Conservation (phyloP, 345 rosid species). For the Lepidium didymum region DNA sequence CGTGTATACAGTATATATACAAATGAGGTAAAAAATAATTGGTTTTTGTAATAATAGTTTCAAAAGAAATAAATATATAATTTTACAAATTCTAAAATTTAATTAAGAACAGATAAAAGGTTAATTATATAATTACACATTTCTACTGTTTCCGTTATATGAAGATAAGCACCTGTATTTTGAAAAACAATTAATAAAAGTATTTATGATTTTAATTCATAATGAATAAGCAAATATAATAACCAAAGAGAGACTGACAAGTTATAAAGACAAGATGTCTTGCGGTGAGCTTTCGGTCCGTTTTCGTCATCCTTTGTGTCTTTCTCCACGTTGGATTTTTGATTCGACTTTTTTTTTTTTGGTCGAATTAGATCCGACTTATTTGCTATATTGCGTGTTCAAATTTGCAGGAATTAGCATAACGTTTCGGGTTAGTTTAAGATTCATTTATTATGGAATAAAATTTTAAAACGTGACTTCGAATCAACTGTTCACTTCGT, state of each 20-base stretch:
- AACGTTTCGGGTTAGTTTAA: not conserved
- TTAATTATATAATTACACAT: not conserved
- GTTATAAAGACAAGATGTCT: conserved; percentile 15
- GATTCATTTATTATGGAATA: not conserved
- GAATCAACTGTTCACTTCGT: not conserved
- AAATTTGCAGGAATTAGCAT: not conserved
- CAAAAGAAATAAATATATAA: not conserved
- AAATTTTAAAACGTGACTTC: conserved; percentile 13
- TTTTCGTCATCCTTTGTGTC: conserved; percentile 20
- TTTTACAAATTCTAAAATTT: too few relatives aligned
- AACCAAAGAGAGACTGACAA: conserved; percentile 4
- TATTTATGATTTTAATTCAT: too few relatives aligned
- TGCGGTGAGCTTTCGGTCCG: conserved; percentile 31
- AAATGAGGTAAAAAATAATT: not conserved
- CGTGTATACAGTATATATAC: too few relatives aligned
- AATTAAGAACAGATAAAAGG: too few relatives aligned
- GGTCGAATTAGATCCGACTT: conserved; percentile 2
- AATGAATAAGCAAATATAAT: not conserved
- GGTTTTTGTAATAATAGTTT: not conserved
- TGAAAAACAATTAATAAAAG: too few relatives aligned
- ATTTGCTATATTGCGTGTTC: conserved; percentile 3
- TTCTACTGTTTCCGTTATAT: not conserved
- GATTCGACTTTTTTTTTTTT: not conserved
- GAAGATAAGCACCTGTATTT: not conserved
- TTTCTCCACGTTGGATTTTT: conserved; percentile 20